Percentiles rank a stretch among this genome's conserved stretches.
Evolutionary conservation across 768 basidiomycete genomes (phyloP).

Genomic region (Panaeolus papilionaceus): DNA sequence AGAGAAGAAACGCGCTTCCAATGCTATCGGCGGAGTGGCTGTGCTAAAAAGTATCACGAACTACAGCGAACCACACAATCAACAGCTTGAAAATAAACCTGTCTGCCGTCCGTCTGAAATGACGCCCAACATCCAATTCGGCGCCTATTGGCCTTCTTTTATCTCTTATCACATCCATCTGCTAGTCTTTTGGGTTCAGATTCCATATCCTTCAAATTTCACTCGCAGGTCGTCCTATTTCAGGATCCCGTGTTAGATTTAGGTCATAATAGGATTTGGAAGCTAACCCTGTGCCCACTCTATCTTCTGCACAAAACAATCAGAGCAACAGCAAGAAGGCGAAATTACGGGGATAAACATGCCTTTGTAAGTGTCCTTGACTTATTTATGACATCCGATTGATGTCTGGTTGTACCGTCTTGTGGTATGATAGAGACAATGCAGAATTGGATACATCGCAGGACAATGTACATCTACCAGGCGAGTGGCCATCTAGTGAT

Average conservation of each 20-base stretch:
- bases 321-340: neutral
- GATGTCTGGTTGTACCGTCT: neutral
- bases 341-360: neutral
- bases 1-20: too few relatives aligned
- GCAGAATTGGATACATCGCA: constrained; percentile 8
- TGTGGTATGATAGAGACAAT: neutral
- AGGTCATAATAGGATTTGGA: neutral
- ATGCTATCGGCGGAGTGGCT: neutral
- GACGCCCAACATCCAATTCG: neutral
- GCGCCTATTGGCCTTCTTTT: neutral
- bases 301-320: neutral
- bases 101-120: neutral
- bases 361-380: neutral
- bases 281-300: constrained; percentile 7
- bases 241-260: neutral
- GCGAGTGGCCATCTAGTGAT: neutral
- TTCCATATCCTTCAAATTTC: neutral
- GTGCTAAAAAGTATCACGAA: neutral
- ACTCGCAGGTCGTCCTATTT: neutral
- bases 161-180: constrained; percentile 7
- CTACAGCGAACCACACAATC: neutral
- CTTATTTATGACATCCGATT: neutral
- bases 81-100: neutral
- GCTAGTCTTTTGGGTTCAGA: neutral
- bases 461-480: neutral